These are phyloP conservation scores for Agrostemma githago DNA, from an alignment of 148 eudicot species.

Conservation along the genomic window DNA sequence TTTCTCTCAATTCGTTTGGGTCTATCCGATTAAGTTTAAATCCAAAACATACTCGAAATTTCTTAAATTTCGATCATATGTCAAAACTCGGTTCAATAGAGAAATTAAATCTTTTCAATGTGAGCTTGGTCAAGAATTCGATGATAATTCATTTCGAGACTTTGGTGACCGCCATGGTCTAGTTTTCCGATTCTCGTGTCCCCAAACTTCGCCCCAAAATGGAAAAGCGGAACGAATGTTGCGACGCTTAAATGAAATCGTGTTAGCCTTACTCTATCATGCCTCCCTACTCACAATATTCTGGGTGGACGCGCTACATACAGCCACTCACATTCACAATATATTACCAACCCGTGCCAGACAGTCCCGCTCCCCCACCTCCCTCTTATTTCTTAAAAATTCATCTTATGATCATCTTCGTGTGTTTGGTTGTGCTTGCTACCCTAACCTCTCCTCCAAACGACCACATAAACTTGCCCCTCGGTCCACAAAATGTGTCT, in stretches of 20 bases:
- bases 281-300: neutral
- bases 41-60: too few species aligned
- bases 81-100: neutral
- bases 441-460: neutral
- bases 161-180: too few species aligned
- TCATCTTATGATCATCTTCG: slow-evolving; percentile 1
- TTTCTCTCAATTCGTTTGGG: too few species aligned
- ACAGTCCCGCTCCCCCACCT: neutral
- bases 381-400: neutral
- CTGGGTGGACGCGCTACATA: neutral
- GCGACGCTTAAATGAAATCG: too few species aligned
- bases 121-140: neutral
- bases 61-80: neutral
- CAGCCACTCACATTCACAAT: neutral
- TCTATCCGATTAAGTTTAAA: too few species aligned
- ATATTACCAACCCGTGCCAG: neutral
- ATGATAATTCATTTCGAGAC: too few species aligned
- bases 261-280: neutral
- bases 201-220: neutral
- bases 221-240: neutral
- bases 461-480: neutral
- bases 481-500: neutral
- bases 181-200: neutral
- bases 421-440: neutral
- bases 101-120: neutral